Conservation (phyloP, 805 yeast species). For the Geotrichum ghanense region DNA sequence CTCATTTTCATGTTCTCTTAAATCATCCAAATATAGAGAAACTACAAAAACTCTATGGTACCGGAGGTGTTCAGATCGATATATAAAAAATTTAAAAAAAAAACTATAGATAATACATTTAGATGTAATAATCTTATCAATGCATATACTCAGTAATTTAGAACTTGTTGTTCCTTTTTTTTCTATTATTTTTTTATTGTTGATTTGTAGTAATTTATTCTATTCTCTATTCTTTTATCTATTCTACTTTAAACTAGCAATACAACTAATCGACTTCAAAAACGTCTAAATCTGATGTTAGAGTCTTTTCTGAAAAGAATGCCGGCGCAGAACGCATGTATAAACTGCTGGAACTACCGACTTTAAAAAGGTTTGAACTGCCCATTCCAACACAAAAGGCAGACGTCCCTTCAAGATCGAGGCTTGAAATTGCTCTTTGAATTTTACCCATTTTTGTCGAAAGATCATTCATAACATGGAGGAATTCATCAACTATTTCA, state of each 20-base stretch:
- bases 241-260: too few relatives aligned
- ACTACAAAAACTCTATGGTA: constrained; percentile 5
- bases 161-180: too few relatives aligned
- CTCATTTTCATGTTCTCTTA: constrained; percentile 46
- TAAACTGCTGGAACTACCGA: too few relatives aligned
- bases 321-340: too few relatives aligned
- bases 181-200: too few relatives aligned
- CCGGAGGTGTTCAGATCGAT: neutral
- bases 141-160: too few relatives aligned
- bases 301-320: too few relatives aligned
- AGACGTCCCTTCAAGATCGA: neutral
- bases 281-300: neutral
- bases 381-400: neutral
- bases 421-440: neutral
- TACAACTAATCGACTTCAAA: neutral
- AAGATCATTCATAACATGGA: neutral
- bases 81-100: too few relatives aligned
- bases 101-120: too few relatives aligned
- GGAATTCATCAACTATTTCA: neutral
- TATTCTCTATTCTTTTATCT: too few relatives aligned
- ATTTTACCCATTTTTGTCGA: neutral
- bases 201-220: too few relatives aligned
- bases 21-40: constrained; percentile 15
- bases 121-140: too few relatives aligned
- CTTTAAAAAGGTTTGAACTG: neutral